A percentile compares a stretch with the other conserved stretches of the same genome.
These are phyloP conservation scores for Acacia acuminata DNA, from an alignment of 306 rosid species.

Conservation along the genomic window DNA sequence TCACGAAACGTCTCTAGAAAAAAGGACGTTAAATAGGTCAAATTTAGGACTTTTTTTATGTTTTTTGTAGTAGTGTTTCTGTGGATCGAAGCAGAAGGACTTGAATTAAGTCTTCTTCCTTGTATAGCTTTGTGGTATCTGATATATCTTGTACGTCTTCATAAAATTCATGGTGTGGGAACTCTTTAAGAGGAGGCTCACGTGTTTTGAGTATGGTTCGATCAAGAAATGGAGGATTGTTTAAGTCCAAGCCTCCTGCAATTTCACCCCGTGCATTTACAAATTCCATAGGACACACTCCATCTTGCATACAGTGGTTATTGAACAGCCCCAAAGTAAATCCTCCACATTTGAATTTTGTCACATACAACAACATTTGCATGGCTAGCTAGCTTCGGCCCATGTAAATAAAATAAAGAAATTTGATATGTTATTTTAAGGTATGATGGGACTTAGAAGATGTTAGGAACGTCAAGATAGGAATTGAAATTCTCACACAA, in stretches of 20 bases:
- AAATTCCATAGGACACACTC: constrained; percentile 58
- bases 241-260: constrained; percentile 64
- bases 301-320: constrained; percentile 64
- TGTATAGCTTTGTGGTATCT: constrained; percentile 39
- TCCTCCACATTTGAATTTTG: constrained; percentile 64
- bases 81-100: constrained; percentile 60
- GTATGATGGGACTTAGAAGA: too few relatives aligned
- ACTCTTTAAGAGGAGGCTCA: constrained; percentile 60
- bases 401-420: neutral
- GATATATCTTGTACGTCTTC: constrained; percentile 69
- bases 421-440: too few relatives aligned
- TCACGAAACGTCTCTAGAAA: too few relatives aligned
- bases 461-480: too few relatives aligned
- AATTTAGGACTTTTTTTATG: too few relatives aligned
- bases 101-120: constrained; percentile 51
- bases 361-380: constrained; percentile 35
- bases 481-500: too few relatives aligned
- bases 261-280: constrained; percentile 62
- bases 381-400: neutral
- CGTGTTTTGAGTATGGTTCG: constrained; percentile 70
- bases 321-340: constrained; percentile 49
- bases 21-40: too few relatives aligned
- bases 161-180: constrained; percentile 55
- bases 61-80: too few relatives aligned
- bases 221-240: constrained; percentile 56